Base-by-base conservation (phyloP, 2,329 filamentous ascomycete species). In the Diaporthe caulivora region DNA sequence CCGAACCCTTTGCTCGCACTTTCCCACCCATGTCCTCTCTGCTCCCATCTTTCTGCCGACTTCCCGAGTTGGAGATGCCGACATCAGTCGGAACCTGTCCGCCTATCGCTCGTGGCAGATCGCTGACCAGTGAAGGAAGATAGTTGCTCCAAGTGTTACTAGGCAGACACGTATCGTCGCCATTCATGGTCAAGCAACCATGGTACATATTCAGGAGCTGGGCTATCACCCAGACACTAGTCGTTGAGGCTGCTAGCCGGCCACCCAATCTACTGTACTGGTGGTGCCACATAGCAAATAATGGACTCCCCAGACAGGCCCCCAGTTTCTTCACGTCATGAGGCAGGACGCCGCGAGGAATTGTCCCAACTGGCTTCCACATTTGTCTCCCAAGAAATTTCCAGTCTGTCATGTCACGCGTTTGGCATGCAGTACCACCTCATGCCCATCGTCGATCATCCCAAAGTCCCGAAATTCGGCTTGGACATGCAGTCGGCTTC, bases 391-490 rank as follows among this genome's bases (percentile, higher is more conserved):
- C 60, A 37, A 34, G 21, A 65, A 51, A 21, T 65, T 8, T 17
- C 13, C 13, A 51, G 62, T 51, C 44, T 44, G 62, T n/a, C 44
- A 26, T 51, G 44, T 65, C 62, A 65, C 62, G 62, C 62, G 62
- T 53, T 65, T 51, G 44, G 37, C 15, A 51, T 65, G 62, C 44
- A 65, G 62, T 65, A 26, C 62, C 4, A 65, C 62, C 62, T 18
- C 62, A 51, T 44, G 44, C 26, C 44, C 21, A 21, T 37, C 42
- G 42, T 51, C 62, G 21, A 65, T 51, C 62, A 65, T n/a, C 44
- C 49, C 10, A 29, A 65, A 67, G 47, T 67, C n/a, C 62, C 62
- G 62, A 67, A 67, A 53, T 53, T 67, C 44, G 62, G 62, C 47
- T 40, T 67, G n/a, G 31, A 67, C 29, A 29, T 40, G 47, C 62